A percentile compares a stretch with the other conserved stretches of the same genome.
These are phyloP conservation scores for Scheffersomyces cryptocercus DNA, from an alignment of 1,139 yeast genomes.

Conservation along the genomic window DNA sequence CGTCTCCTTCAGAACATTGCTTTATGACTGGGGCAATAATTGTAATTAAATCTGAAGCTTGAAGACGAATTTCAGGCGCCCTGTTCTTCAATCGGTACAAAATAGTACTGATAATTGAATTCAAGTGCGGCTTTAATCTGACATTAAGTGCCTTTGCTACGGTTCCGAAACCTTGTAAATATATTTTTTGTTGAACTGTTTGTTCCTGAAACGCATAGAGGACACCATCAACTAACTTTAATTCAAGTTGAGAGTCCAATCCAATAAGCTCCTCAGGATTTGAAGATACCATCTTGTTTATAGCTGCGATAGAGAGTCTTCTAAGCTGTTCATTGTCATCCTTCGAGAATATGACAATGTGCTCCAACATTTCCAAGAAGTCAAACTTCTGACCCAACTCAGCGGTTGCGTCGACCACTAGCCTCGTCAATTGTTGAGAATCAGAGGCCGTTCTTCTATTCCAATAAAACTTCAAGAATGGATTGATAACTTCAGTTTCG, in stretches of 20 bases:
- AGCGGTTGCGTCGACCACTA: conserved; percentile 75
- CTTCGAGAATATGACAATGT: conserved; percentile 59
- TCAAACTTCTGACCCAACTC: conserved; percentile 71
- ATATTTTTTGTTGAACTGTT: conserved; percentile 48
- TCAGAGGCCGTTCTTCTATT: conserved; percentile 65
- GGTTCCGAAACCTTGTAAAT: conserved; percentile 66
- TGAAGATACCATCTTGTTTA: conserved; percentile 33
- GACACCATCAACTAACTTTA: conserved; percentile 75
- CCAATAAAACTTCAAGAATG: conserved; percentile 80
- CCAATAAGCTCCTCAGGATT: conserved; percentile 39
- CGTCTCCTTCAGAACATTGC: conserved; percentile 46
- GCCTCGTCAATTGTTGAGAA: conserved; percentile 45
- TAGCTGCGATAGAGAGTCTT: conserved; percentile 74
- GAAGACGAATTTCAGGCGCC: conserved; percentile 74
- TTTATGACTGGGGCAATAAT: conserved; percentile 68
- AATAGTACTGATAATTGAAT: conserved; percentile 72
- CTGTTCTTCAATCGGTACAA: conserved; percentile 76
- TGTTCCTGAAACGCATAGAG: conserved; percentile 87
- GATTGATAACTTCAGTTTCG: conserved; percentile 49
- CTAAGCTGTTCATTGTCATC: conserved; percentile 85
- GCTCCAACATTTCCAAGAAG: conserved; percentile 57
- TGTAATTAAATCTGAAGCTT: conserved; percentile 78
- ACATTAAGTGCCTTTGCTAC: conserved; percentile 68
- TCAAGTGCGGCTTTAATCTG: conserved; percentile 71
- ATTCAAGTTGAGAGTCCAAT: conserved; percentile 49